Base-by-base conservation (phyloP, 805 yeast genomes). In the Torulaspora microellipsoides region DNA sequence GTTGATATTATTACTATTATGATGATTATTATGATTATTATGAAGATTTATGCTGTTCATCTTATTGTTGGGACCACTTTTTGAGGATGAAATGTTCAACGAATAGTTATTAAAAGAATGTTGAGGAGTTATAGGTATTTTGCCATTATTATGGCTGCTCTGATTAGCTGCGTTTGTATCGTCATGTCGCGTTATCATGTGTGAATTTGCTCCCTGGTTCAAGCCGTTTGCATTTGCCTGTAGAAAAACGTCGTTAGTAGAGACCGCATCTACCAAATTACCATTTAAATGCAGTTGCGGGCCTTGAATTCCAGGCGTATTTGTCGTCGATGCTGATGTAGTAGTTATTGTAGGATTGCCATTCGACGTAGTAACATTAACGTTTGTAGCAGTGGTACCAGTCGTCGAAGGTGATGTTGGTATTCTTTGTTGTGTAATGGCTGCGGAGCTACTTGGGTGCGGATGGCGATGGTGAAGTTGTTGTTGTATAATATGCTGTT, bases 191-290 rank as follows among this genome's bases (percentile, higher is more conserved):
- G 42, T 43, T 15, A 33, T 32, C 37, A 43, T 34, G 12, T 45
- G 43, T 11, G 47, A 31, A 27, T 43, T 39, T 13, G 35, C 34
- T 28, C 31, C 30, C 8, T 39, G 27, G 12, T 32, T 23, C 10
- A 33, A 34, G 38, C 34, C 28, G 13, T 17, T 36, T 6, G 39
- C 15, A 27, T 47, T 47, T 36, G 69, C 68, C 47, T 67, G 69
- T 54, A 90, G 70, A 60, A 90, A 90, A 47, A 90, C 97, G 63
- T 90, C 97, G 54, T 85, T 90, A 13, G 97, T 91, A 8, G 93
- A 80, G 3, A 90, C 96, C 0, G 95, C 85, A 57, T 89, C 97
- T 71, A 86, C 80, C 40, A 78, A 70, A 56, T 77, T 79, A 56
- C 79, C 83, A 48, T 60, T 56, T 29, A 55, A 37, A 43, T 51